Conservation (phyloP, 768 basidiomycete genomes). For the Phlebiopsis gigantea region DNA sequence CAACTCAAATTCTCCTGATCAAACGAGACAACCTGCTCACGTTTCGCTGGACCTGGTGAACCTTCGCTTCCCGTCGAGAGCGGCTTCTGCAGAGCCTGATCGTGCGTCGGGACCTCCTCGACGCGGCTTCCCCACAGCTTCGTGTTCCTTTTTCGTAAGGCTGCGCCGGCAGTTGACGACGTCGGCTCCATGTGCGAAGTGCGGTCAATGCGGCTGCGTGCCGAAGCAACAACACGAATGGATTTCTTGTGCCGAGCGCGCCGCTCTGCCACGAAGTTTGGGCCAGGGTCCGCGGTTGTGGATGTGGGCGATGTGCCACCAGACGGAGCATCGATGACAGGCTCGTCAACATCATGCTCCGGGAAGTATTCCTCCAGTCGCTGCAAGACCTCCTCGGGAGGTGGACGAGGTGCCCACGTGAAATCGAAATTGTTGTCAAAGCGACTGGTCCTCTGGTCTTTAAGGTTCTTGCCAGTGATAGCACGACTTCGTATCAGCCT, state of each 20-base stretch:
- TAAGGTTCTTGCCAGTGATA: conserved; percentile 16
- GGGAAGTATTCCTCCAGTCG: conserved; percentile 95
- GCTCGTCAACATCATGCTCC: conserved; percentile 91
- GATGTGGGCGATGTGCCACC: conserved; percentile 76
- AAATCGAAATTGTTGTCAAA: conserved; percentile 44
- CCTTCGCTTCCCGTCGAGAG: conserved; percentile 34
- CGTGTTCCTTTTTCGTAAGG: conserved; percentile 79
- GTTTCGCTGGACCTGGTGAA: conserved; percentile 33
- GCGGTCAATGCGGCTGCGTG: conserved; percentile 72
- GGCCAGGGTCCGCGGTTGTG: conserved; percentile 49
- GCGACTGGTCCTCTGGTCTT: conserved; percentile 21
- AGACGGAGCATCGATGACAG: conserved; percentile 82
- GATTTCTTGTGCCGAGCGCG: conserved; percentile 74
- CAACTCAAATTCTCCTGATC: too few species aligned
- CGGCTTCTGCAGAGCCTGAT: conserved; percentile 38
- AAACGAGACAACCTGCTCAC: conserved; percentile 37
- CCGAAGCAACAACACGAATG: conserved; percentile 87
- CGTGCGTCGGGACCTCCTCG: conserved; percentile 87
- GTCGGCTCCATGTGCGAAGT: conserved; percentile 55
- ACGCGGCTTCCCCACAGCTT: conserved; percentile 93
- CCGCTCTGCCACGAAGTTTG: conserved; percentile 35
- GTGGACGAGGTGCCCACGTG: conserved; percentile 88
- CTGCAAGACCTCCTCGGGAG: conserved; percentile 89
- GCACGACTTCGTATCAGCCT: conserved; percentile 3
- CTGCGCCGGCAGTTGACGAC: conserved; percentile 31